Base-by-base conservation (phyloP, 768 basidiomycete species). In the Suillus variegatus region DNA sequence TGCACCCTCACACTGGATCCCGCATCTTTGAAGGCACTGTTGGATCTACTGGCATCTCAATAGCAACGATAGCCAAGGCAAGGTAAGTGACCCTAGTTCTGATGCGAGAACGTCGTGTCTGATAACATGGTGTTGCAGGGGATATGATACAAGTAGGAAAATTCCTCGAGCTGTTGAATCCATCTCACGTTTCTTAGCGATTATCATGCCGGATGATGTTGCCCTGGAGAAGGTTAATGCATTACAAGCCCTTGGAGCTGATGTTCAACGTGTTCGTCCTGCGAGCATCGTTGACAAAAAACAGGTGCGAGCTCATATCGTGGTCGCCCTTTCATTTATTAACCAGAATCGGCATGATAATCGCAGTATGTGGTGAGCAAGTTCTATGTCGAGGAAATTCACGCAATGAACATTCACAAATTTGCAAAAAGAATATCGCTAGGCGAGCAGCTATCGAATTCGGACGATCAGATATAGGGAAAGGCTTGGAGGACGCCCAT, bases 1-100 rank as follows among this genome's bases (percentile, higher is more conserved):
- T 99, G 1, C 85, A 89, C 64, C 97, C 96, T 0, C 77, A 95
- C 67, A 95, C 94, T 0, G 91, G 92, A 7, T 97, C 93, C 0
- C 88, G 93, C 8, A 95, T 99, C 46, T 99, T 99, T 65, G 97
- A 99, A 76, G 97, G 97, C 4, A 99, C 97, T 0, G 94, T 97
- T 4, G 97, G 94, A 9, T 95, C 94, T 0, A 97, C 95, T 0
- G 95, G 97, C 7, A 99, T 99, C 64, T 97, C 95, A 1, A 89
- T 99, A 60, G 97, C 97, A 0, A 97, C 93, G 3, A 92, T 99
- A 60, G 92, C 95, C 2, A 85, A 85, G 68, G 95, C 95, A 13
- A 88, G 91, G 94, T 93, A 69, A 58, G 85, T 70, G 44, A 18
- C 1, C 35, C 35, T 25, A 13, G 2, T 6, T 13, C 12, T 57